phyloP scores from a whole-genome alignment of 768 basidiomycete genomes.

The Neoboletus brunneissimus region DNA sequence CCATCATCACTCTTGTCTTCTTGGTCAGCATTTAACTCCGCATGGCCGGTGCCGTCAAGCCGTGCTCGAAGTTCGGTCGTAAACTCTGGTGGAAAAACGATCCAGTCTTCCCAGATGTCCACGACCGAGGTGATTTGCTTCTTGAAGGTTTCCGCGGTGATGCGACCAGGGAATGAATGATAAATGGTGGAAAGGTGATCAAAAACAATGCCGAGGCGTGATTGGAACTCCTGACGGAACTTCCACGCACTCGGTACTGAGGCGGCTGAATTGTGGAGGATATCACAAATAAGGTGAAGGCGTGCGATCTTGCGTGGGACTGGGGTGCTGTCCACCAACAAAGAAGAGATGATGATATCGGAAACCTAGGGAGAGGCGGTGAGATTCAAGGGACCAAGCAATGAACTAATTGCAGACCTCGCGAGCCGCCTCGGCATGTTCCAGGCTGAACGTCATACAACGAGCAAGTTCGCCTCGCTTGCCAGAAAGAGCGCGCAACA shows the following conservation, averaged over 20 bases:
- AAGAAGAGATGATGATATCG: constrained; percentile 85
- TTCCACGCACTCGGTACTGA: constrained; percentile 96
- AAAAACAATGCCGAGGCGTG: constrained; percentile 88
- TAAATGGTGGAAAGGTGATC: constrained; percentile 94
- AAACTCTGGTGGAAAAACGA: constrained; percentile 89
- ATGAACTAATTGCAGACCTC: constrained; percentile 53
- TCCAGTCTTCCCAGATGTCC: constrained; percentile 99
- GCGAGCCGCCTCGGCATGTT: constrained; percentile 93
- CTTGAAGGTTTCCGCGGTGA: constrained; percentile 96
- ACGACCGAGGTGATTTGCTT: constrained; percentile 85
- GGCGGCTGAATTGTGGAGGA: constrained; percentile 94
- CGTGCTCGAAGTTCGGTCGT: constrained; percentile 69
- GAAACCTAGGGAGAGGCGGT: constrained; percentile 55
- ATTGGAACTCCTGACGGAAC: constrained; percentile 92
- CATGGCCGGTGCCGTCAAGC: constrained; percentile 58
- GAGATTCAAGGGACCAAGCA: neutral
- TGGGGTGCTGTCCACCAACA: constrained; percentile 87
- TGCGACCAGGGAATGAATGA: constrained; percentile 92
- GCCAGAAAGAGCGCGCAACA: constrained; percentile 84
- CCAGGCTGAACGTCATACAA: constrained; percentile 96
- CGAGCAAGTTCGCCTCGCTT: constrained; percentile 88
- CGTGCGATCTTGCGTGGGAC: constrained; percentile 98
- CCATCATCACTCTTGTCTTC: constrained; percentile 20
- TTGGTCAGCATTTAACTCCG: constrained; percentile 29
- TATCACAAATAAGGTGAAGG: constrained; percentile 94